Conservation (phyloP, 1,284 basidiomycete species). For the Ceratorhiza oryzae-sativae region DNA sequence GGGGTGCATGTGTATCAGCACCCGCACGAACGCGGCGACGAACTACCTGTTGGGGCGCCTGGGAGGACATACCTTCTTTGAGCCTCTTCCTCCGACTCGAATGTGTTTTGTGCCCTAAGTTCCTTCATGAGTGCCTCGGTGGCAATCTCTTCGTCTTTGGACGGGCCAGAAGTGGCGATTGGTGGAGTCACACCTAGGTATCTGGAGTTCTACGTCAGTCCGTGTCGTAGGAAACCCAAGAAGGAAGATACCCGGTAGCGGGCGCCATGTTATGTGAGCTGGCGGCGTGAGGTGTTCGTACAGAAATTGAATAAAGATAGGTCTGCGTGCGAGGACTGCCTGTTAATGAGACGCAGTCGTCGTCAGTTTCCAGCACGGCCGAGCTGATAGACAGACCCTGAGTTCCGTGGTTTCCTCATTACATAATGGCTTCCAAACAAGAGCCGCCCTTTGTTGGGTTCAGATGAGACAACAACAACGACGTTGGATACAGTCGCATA, state of each 20-base stretch:
- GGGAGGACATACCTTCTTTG: slow-evolving; percentile 70
- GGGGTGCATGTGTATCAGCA: neutral
- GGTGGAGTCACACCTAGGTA: slow-evolving; percentile 85
- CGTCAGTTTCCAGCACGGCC: slow-evolving; percentile 24
- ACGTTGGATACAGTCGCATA: neutral
- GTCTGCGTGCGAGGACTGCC: slow-evolving; percentile 5
- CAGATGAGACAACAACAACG: neutral
- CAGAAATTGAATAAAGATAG: slow-evolving; percentile 16
- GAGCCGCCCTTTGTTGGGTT: slow-evolving; percentile 10
- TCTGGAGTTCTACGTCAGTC: slow-evolving; percentile 23
- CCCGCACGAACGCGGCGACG: neutral
- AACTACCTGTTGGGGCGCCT: neutral
- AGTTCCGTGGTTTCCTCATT: slow-evolving; percentile 15
- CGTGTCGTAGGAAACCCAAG: neutral
- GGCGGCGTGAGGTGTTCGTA: neutral
- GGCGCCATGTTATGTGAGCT: slow-evolving; percentile 5
- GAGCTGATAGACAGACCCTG: slow-evolving; percentile 29
- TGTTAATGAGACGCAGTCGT: slow-evolving; percentile 27
- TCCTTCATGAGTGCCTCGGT: slow-evolving; percentile 89
- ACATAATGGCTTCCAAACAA: slow-evolving; percentile 1
- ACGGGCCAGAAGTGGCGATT: slow-evolving; percentile 82
- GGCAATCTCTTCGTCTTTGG: slow-evolving; percentile 77
- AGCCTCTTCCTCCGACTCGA: slow-evolving; percentile 90
- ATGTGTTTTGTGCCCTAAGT: slow-evolving; percentile 83
- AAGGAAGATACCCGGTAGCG: slow-evolving; percentile 13